These are phyloP conservation scores for Guyanaporus albipodus DNA, from an alignment of 768 basidiomycete genomes.

Conservation along the genomic window DNA sequence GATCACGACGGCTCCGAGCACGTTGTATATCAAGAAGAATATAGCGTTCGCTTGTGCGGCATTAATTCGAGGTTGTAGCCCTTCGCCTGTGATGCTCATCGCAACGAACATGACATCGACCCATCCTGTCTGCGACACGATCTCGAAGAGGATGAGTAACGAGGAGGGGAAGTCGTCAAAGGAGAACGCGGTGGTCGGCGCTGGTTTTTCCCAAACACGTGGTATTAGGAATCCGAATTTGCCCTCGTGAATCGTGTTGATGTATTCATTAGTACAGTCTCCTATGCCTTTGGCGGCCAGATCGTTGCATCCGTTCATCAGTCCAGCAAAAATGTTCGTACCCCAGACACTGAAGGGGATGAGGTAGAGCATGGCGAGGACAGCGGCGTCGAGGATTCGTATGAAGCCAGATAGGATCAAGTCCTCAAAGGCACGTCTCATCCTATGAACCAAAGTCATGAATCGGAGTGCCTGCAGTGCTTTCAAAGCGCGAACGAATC, in stretches of 20 bases:
- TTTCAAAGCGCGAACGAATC: slow-evolving; percentile 82
- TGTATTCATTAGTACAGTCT: slow-evolving; percentile 75
- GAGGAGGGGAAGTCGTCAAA: slow-evolving; percentile 86
- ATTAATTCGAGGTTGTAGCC: slow-evolving; percentile 68
- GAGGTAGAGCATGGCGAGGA: slow-evolving; percentile 88
- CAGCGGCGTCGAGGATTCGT: slow-evolving; percentile 84
- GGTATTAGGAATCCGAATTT: slow-evolving; percentile 73
- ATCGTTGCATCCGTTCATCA: slow-evolving; percentile 86
- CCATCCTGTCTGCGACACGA: slow-evolving; percentile 96
- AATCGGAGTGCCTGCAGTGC: slow-evolving; percentile 84
- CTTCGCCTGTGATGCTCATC: slow-evolving; percentile 68
- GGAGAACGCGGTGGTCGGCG: slow-evolving; percentile 76
- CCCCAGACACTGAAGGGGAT: slow-evolving; percentile 94
- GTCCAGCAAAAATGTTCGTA: slow-evolving; percentile 84
- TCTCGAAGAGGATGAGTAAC: slow-evolving; percentile 91
- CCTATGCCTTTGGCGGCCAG: slow-evolving; percentile 42
- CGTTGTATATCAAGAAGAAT: slow-evolving; percentile 88
- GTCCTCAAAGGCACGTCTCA: slow-evolving; percentile 83
- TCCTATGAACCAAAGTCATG: slow-evolving; percentile 83
- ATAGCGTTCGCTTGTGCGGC: slow-evolving; percentile 79
- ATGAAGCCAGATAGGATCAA: slow-evolving; percentile 82
- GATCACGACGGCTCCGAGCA: slow-evolving; percentile 87
- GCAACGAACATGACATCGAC: slow-evolving; percentile 85
- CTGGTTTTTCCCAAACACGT: slow-evolving; percentile 85
- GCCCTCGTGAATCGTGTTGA: slow-evolving; percentile 54